phyloP scores from a whole-genome alignment of 1,139 yeast genomes.

The Blastobotrys persicus region DNA sequence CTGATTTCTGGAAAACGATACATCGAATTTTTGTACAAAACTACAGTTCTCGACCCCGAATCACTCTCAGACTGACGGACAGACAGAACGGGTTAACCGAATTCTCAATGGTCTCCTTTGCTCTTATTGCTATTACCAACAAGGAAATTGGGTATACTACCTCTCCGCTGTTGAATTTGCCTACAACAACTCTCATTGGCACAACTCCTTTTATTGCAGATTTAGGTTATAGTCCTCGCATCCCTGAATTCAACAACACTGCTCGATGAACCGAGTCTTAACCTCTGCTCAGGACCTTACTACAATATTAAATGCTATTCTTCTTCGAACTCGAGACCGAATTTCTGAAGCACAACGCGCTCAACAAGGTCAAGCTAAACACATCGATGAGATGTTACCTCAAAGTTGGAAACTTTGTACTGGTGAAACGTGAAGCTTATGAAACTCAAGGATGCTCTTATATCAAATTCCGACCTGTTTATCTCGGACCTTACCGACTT shows the following conservation, averaged over 20 bases:
- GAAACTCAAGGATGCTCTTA: background rate
- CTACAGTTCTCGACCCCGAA: background rate
- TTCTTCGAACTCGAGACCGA: background rate
- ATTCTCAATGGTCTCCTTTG: background rate
- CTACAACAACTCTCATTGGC: slow-evolving; percentile 3
- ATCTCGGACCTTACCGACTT: background rate
- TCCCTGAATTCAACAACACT: background rate
- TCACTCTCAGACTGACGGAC: background rate
- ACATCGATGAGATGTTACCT: background rate
- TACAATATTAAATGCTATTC: background rate
- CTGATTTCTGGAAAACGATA: background rate
- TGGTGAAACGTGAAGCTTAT: slow-evolving; percentile 2
- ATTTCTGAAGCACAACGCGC: background rate
- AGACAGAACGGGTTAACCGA: background rate
- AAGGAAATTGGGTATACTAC: background rate
- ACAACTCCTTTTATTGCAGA: slow-evolving; percentile 3
- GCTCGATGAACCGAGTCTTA: background rate
- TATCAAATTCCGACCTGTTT: background rate
- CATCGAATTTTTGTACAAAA: background rate
- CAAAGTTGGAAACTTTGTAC: background rate
- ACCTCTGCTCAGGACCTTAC: background rate
- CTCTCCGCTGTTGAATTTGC: background rate
- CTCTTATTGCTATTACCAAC: background rate
- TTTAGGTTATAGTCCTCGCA: background rate
- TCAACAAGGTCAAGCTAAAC: background rate